These are phyloP conservation scores for Calendula officinalis DNA, from an alignment of 129 eudicot genomes.

Conservation along the genomic window DNA sequence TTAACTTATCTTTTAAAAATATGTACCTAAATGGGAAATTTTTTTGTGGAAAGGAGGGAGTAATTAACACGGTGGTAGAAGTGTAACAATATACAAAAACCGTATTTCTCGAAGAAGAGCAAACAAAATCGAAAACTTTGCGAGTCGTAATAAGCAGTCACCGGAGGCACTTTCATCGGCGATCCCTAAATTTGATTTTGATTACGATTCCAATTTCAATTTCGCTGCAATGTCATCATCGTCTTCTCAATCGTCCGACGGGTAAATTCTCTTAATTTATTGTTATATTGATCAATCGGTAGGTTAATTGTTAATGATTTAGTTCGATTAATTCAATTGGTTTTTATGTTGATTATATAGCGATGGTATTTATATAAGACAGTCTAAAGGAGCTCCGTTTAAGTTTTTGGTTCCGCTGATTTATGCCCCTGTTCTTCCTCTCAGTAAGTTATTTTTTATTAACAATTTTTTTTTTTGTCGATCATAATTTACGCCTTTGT, in stretches of 20 bases:
- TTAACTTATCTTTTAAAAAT: too few relatives aligned
- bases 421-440: slow-evolving; percentile 99
- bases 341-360: slow-evolving; percentile 16
- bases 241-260: slow-evolving; percentile 39
- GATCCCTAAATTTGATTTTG: slow-evolving; percentile 28
- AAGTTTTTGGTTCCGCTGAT: slow-evolving; percentile 64
- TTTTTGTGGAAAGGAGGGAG: too few relatives aligned
- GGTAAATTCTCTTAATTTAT: slow-evolving; percentile 33
- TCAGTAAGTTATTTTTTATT: slow-evolving; percentile 47
- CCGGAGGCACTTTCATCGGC: neutral
- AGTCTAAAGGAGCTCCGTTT: slow-evolving; percentile 47
- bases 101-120: neutral
- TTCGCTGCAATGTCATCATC: slow-evolving; percentile 46
- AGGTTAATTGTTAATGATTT: neutral
- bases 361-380: slow-evolving; percentile 32
- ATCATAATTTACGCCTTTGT: neutral
- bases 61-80: too few relatives aligned
- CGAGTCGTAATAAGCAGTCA: too few relatives aligned
- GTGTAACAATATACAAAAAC: too few relatives aligned
- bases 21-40: too few relatives aligned
- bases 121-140: neutral
- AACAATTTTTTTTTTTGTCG: neutral
- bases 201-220: neutral
- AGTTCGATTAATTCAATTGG: slow-evolving; percentile 1
- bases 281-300: slow-evolving; percentile 1